Percentiles rank a stretch among this genome's conserved stretches.
phyloP scores from a whole-genome alignment of 768 basidiomycete genomes.

The Pisolithus microcarpus region DNA sequence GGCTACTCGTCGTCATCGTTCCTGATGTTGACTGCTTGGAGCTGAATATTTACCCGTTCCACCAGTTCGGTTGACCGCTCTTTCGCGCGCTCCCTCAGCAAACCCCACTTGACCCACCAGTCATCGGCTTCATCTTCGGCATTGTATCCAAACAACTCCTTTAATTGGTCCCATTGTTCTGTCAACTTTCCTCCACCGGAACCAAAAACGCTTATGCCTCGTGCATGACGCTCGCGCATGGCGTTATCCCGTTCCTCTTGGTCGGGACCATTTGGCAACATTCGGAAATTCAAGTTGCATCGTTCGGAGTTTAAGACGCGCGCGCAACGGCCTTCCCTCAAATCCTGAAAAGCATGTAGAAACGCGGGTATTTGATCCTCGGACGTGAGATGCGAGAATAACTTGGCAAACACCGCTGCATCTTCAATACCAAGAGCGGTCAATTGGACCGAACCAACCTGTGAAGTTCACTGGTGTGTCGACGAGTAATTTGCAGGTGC shows the following conservation, averaged over 20 bases:
- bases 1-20: not conserved
- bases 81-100: constrained; percentile 34
- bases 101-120: constrained; percentile 59
- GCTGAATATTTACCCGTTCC: constrained; percentile 8
- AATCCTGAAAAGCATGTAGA: constrained; percentile 50
- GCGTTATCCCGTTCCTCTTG: constrained; percentile 40
- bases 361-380: constrained; percentile 44
- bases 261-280: constrained; percentile 35
- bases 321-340: constrained; percentile 46
- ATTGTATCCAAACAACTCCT: constrained; percentile 44
- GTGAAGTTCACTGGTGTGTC: not conserved
- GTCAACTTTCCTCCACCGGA: constrained; percentile 3
- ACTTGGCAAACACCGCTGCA: constrained; percentile 48
- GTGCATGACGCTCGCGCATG: constrained; percentile 33
- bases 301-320: constrained; percentile 40
- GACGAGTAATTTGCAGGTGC: not conserved
- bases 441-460: constrained; percentile 52
- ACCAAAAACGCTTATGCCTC: constrained; percentile 40
- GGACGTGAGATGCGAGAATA: constrained; percentile 48
- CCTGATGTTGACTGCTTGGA: not conserved
- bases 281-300: constrained; percentile 39
- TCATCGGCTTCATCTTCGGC: constrained; percentile 52
- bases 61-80: constrained; percentile 15
- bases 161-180: constrained; percentile 45
- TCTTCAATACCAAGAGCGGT: constrained; percentile 54